Evolutionary conservation across 2,329 filamentous ascomycete genomes (phyloP).

Genomic region (Rutstroemia sp.): DNA sequence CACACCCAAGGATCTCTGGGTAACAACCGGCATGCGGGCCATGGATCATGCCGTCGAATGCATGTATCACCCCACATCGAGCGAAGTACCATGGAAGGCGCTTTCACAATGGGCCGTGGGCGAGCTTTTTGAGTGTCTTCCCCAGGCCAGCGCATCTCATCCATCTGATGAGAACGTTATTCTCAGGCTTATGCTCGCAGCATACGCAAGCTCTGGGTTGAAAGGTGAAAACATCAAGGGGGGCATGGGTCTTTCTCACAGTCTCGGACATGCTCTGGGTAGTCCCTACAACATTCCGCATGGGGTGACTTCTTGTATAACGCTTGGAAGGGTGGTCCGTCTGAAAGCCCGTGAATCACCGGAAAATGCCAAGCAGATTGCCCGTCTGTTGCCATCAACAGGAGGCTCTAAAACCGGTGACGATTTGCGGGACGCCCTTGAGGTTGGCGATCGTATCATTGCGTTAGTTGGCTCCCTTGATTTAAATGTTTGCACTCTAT

Average conservation of each 20-base stretch:
- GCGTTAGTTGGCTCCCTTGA: not conserved
- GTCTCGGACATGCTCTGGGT: slow-evolving; percentile 6
- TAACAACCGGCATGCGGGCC: slow-evolving; percentile 5
- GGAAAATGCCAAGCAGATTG: not conserved
- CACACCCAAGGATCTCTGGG: slow-evolving; percentile 5
- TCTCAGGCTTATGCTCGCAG: not conserved
- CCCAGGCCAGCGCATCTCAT: not conserved
- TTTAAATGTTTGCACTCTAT: not conserved
- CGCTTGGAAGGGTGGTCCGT: slow-evolving; percentile 5
- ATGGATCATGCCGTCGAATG: slow-evolving; percentile 8
- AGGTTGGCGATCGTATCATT: slow-evolving; percentile 1
- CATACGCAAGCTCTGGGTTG: not conserved
- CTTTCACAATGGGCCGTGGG: not conserved
- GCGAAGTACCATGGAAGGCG: slow-evolving; percentile 2
- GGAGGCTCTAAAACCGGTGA: not conserved
- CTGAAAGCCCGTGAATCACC: slow-evolving; percentile 1
- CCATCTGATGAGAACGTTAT: slow-evolving; percentile 4
- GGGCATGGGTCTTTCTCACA: slow-evolving; percentile 6
- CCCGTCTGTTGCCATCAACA: not conserved
- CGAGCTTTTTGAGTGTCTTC: slow-evolving; percentile 1
- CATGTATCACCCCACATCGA: slow-evolving; percentile 5
- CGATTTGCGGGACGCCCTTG: slow-evolving; percentile 1
- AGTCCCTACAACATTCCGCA: slow-evolving; percentile 6
- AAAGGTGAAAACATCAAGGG: slow-evolving; percentile 4
- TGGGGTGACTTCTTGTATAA: slow-evolving; percentile 5